phyloP scores from a whole-genome alignment of 495 filamentous ascomycete species.

The Penicillium ucsense region DNA sequence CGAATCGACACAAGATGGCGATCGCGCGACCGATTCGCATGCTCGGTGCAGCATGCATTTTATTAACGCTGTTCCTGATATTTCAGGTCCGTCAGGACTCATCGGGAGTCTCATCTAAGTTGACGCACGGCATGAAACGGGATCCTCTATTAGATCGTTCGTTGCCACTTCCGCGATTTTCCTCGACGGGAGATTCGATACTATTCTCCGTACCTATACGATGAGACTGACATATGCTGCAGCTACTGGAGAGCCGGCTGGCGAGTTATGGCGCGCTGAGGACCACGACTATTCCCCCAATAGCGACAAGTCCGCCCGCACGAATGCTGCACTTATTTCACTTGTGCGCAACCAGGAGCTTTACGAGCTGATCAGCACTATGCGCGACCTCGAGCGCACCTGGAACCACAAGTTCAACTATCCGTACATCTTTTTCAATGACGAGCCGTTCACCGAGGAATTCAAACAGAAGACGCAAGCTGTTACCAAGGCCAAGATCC shows the following conservation, averaged over 20 bases:
- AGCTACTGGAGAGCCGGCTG: constrained; percentile 78
- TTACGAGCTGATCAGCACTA: constrained; percentile 69
- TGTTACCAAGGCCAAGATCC: constrained; percentile 72
- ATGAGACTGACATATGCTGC: constrained; percentile 2
- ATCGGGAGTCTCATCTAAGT: constrained; percentile 23
- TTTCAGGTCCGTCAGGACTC: constrained; percentile 54
- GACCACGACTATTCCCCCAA: constrained; percentile 62
- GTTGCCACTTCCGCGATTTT: constrained; percentile 17
- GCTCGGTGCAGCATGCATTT: constrained; percentile 57
- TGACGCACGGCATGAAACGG: constrained; percentile 44
- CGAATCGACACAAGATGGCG: constrained; percentile 49
- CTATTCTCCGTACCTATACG: neutral
- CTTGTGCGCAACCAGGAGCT: constrained; percentile 90
- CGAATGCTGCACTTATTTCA: constrained; percentile 84
- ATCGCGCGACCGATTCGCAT: constrained; percentile 74
- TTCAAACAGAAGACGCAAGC: constrained; percentile 75
- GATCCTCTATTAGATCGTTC: constrained; percentile 81
- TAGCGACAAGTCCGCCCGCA: constrained; percentile 64
- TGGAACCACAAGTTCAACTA: constrained; percentile 99
- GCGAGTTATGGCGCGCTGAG: constrained; percentile 58
- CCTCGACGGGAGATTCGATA: neutral
- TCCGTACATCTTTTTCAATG: constrained; percentile 99
- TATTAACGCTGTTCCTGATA: constrained; percentile 65
- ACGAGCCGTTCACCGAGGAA: constrained; percentile 80
- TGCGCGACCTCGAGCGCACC: constrained; percentile 83